A percentile compares a stretch with the other conserved stretches of the same genome.
Evolutionary conservation across 1,139 yeast species (phyloP).

Genomic region (Lodderomyces oxycetoniae): DNA sequence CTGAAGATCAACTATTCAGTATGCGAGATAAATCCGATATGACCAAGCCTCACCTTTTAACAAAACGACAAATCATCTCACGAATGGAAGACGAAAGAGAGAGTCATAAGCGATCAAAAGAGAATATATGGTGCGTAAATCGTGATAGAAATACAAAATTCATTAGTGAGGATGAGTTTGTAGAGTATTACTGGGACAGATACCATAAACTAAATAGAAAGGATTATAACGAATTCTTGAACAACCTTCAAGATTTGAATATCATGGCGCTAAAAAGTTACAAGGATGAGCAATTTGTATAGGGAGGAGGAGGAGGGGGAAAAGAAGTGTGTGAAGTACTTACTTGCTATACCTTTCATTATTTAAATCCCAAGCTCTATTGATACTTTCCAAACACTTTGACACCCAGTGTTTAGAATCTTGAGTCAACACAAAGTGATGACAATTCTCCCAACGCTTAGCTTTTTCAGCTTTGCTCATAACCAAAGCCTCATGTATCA

Average conservation of each 20-base stretch:
- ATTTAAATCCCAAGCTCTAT: slow-evolving; percentile 61
- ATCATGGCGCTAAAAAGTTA: slow-evolving; percentile 44
- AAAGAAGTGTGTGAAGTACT: background rate
- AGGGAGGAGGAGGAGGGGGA: background rate
- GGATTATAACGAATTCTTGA: slow-evolving; percentile 40
- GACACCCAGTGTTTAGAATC: slow-evolving; percentile 76
- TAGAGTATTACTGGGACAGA: slow-evolving; percentile 52
- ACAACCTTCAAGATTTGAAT: slow-evolving; percentile 52
- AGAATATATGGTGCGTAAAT: slow-evolving; percentile 65
- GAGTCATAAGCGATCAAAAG: slow-evolving; percentile 73
- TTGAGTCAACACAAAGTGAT: slow-evolving; percentile 54
- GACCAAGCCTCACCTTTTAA: slow-evolving; percentile 20
- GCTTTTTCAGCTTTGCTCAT: slow-evolving; percentile 58
- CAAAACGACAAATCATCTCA: slow-evolving; percentile 55
- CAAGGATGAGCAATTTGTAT: slow-evolving; percentile 31
- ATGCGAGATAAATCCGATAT: slow-evolving; percentile 21
- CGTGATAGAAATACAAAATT: slow-evolving; percentile 37
- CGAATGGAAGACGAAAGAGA: slow-evolving; percentile 89
- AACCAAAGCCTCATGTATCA: slow-evolving; percentile 57
- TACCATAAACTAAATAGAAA: slow-evolving; percentile 41
- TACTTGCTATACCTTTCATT: background rate
- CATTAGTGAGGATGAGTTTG: slow-evolving; percentile 54
- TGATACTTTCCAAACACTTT: slow-evolving; percentile 52
- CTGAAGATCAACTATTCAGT: slow-evolving; percentile 30
- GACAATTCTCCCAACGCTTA: slow-evolving; percentile 58